Base-by-base conservation (phyloP, 768 basidiomycete species). In the Serendipita sp. region DNA sequence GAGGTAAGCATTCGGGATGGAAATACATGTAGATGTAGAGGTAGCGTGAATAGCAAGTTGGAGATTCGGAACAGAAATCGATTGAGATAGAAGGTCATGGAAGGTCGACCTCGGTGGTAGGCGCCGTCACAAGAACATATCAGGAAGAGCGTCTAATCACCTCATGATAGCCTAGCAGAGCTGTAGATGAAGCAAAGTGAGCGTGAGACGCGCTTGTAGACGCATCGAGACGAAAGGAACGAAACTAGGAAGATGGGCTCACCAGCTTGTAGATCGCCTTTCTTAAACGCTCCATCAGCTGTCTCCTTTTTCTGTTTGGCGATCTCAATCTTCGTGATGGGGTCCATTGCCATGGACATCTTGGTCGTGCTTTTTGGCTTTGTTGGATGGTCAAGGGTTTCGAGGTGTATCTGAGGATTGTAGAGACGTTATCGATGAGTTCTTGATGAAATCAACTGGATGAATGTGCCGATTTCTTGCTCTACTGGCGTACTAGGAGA, bases 81-180 rank as follows among this genome's bases (percentile, higher is more conserved):
- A 62, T 16, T 24, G 42, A 17, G 38, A 60, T 28, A 42, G 24
- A 31, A 41, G 33, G 20, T 28, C 26, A 28, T 48, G 17, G 45
- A 48, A 20, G 34, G 34, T 38, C 7, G 34, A 14, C 34, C 34
- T 38, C 34, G 34, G 34, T 38, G 7, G 34, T 38, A 38, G 34
- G 34, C 34, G 34, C 34, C 14, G 34, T 38, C 34, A 38, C 5
- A 38, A 5, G 7, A 38, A 48, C 7, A 28, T 9, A 48, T 48
- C 20, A 5, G 13, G n/a, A 48, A n/a, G 45, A 48, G n/a, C n/a
- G 17, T 20, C 20, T 48, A 63, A 66, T 65, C 68, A 88, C 88
- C 78, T 82, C 79, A 69, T 91, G 86, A 72, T 91, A 91, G 1
- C 76, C 76, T 69, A 78, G 73, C 28, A 91, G 73, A 62, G 88